Percentiles rank a stretch among this genome's conserved stretches.
phyloP scores from a whole-genome alignment of 768 basidiomycete genomes.

The Austroboletus eburneus region DNA sequence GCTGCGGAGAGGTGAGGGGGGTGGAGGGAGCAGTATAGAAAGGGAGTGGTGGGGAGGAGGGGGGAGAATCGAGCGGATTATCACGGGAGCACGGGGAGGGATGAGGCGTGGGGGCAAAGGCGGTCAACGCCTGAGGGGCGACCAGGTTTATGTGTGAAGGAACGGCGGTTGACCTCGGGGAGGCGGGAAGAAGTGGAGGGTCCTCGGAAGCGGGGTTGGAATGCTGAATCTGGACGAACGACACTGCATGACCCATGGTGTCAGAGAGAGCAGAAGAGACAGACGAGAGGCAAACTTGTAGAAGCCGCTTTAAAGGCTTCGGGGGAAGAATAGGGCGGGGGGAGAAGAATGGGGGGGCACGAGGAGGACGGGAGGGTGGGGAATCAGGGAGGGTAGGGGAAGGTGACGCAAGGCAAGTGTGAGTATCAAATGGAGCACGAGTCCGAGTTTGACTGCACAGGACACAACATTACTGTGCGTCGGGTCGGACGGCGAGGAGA shows the following conservation, averaged over 20 bases:
- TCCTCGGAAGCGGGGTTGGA: conserved; percentile 16
- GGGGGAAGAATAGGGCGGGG: conserved; percentile 23
- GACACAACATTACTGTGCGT: conserved; percentile 11
- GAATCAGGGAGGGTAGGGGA: conserved; percentile 14
- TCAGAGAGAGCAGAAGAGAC: conserved; percentile 6
- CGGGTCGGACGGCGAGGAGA: conserved; percentile 10
- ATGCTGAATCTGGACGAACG: conserved; percentile 28
- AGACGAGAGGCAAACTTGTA: conserved; percentile 20
- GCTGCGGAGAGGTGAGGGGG: conserved; percentile 38
- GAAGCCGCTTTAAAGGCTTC: conserved; percentile 22
- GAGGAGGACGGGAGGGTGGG: conserved; percentile 25
- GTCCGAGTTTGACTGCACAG: conserved; percentile 5
- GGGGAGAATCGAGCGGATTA: conserved; percentile 35
- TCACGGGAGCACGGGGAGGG: conserved; percentile 35
- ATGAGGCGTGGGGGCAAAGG: conserved; percentile 25
- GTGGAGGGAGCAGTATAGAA: conserved; percentile 50
- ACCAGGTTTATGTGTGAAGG: conserved; percentile 34
- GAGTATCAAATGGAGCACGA: conserved; percentile 14
- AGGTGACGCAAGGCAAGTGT: conserved; percentile 23
- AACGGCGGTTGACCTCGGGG: conserved; percentile 18
- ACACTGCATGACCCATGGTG: conserved; percentile 32
- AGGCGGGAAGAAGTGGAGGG: conserved; percentile 4
- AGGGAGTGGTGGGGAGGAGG: conserved; percentile 36
- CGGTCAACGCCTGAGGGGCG: conserved; percentile 31
- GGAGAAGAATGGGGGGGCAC: conserved; percentile 25